Evolutionary conservation across 768 basidiomycete species (phyloP), one percentile per base, ranked within the genome.

Genomic region (Boletus tylopilopsis): DNA sequence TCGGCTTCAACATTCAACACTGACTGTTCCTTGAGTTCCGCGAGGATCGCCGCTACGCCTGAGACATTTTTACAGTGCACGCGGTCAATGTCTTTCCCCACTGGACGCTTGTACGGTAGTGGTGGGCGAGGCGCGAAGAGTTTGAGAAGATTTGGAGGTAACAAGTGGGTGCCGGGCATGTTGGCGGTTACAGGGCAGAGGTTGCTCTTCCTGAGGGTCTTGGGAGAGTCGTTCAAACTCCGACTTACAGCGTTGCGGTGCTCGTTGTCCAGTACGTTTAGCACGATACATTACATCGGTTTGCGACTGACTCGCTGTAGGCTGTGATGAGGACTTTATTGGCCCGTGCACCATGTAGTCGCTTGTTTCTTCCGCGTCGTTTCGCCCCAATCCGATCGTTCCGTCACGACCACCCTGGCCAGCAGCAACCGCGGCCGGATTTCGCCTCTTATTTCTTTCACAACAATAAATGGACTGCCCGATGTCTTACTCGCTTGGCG

Each of bases 61-160:
- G 63, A 54, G 21, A 96, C 82, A 61, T 79, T 68, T 69, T 94
- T 90, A 44, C 68, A 64, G 29, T 72, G 77, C 50, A 92, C 76
- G 27, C 82, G 81, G 69, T 90, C 81, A 32, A 90, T 83, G 64
- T 96, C 91, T 58, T 73, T 84, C 65, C 89, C 92, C 29, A 91
- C 76, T 0, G 95, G 94, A 9, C 92, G 85, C 25, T 84, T 62
- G 65, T 93, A 98, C 1, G 88, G 87, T 4, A 97, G 79, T 3
- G 87, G 89, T 1, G 95, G 92, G 7, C 96, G 84, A 5, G 96
- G 94, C 0, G 92, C 87, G 68, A 98, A 99, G 57, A 98, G 86
- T 67, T 95, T 94, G 68, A 98, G 84, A 45, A 99, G 81, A 71
- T 97, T 96, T 4, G 93, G 93, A 4, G 95, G 95, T 21, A 99